Conservation (phyloP, 164 flowering plant species). For the Euptelea pleiosperma region DNA sequence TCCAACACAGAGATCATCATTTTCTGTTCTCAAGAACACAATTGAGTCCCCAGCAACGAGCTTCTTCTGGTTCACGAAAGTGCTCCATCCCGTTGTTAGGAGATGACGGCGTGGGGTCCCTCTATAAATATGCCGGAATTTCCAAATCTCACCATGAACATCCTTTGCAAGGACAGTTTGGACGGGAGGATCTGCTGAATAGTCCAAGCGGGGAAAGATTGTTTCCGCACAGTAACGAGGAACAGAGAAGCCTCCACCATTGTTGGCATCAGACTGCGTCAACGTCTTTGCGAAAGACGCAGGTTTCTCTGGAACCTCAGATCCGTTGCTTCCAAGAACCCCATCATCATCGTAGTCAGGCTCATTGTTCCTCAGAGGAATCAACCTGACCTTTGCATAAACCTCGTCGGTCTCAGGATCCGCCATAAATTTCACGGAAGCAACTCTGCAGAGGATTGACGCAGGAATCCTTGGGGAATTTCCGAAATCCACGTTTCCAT, state of each 20-base stretch:
- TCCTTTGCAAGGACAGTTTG: constrained; percentile 87
- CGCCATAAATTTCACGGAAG: constrained; percentile 63
- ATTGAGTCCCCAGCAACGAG: constrained; percentile 94
- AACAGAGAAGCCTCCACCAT: constrained; percentile 97
- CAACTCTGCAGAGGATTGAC: constrained; percentile 55
- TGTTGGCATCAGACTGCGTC: constrained; percentile 97
- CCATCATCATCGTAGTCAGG: constrained; percentile 37
- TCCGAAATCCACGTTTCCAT: constrained; percentile 44
- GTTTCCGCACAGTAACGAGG: constrained; percentile 98
- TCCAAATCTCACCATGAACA: constrained; percentile 92
- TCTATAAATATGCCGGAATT: constrained; percentile 88
- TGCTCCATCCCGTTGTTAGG: constrained; percentile 96
- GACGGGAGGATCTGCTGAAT: constrained; percentile 86
- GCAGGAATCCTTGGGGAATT: constrained; percentile 41
- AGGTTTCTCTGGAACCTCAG: constrained; percentile 51
- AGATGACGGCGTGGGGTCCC: constrained; percentile 95
- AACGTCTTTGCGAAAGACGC: constrained; percentile 87
- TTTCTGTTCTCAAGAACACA: constrained; percentile 73
- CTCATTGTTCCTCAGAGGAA: constrained; percentile 45
- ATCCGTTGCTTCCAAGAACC: constrained; percentile 16
- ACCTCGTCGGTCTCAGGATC: constrained; percentile 90
- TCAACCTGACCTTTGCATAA: constrained; percentile 54
- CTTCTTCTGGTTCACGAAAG: constrained; percentile 92
- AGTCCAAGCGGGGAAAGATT: constrained; percentile 83
- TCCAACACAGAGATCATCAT: constrained; percentile 87